Conservation (phyloP, 805 yeast species). For the Starmerella vitae region DNA sequence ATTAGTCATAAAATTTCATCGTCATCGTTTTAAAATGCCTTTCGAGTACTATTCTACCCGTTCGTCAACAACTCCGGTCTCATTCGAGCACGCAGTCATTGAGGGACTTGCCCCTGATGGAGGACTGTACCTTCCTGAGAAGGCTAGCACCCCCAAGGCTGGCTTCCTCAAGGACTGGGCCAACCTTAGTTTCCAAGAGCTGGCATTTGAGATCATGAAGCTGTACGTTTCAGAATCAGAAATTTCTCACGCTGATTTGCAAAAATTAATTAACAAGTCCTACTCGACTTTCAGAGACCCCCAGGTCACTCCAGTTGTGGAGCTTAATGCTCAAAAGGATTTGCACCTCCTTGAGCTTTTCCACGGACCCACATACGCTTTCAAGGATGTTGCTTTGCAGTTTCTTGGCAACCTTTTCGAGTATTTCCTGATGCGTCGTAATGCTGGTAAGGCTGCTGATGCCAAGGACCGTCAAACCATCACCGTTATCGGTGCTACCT, state of each 20-base stretch:
- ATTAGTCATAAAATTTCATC: no score
- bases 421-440: conserved; percentile 69
- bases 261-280: conserved; percentile 48
- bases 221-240: conserved; percentile 61
- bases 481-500: conserved; percentile 97
- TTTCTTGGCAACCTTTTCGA: conserved; percentile 96
- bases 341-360: conserved; percentile 78
- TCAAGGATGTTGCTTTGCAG: conserved; percentile 96
- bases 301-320: conserved; percentile 72
- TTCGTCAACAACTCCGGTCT: conserved; percentile 25
- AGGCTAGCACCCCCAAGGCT: conserved; percentile 52
- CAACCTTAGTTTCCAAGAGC: conserved; percentile 61
- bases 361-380: conserved; percentile 99
- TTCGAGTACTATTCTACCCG: conserved; percentile 31
- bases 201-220: conserved; percentile 77
- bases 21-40: no score
- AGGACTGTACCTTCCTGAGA: conserved; percentile 82
- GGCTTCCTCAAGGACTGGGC: conserved; percentile 56
- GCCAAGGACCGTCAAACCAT: conserved; percentile 56
- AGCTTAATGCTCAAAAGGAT: conserved; percentile 42
- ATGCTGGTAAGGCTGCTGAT: conserved; percentile 34
- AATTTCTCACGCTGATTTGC: conserved; percentile 57
- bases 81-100: conserved; percentile 32
- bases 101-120: conserved; percentile 92
- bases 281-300: conserved; percentile 82